Evolutionary conservation across 2,329 filamentous ascomycete species (phyloP), one percentile per base, ranked within the genome.

Genomic region (Fusarium redolens): DNA sequence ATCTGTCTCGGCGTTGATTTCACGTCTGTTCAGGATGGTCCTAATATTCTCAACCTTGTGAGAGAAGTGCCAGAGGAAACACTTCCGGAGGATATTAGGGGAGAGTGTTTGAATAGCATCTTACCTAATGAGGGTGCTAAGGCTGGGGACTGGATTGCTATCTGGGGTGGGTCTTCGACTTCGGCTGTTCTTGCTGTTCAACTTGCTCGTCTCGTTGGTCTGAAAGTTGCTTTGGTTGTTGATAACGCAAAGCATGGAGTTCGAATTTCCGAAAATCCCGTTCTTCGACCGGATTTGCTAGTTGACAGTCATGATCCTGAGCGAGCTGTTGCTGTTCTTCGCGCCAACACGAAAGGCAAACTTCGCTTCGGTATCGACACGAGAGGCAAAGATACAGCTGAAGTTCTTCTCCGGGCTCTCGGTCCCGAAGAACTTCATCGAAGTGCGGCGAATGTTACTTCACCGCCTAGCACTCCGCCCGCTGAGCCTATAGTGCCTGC

Each of bases 111-210:
- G n/a, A 78, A 85, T 1, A 85, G 86, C 1, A 88, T 92, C 10
- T 71, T 78, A 0, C 76, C 82, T 2, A 75, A 79, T 0, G 90
- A 93, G 69, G 83, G 90, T 13, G 87, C 90, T 2, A 83, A 83
- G 45, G 74, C 81, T 0, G 92, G 91, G 0, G 92, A 95, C 67
- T 94, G 91, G 88, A 81, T 95, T 43, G 90, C 89, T 3, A 89
- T 95, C 51, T 95, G 92, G 92, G 92, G 92, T 63, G 92, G 89
- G 4, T 93, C 91, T 3, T 92, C 91, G 1, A 93, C 91, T 0
- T 93, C 91, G 2, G 92, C 92, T 0, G 88, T 90, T 70, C 84
- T 93, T 11, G 85, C 88, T 1, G 85, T 92, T 7, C 92, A 95
- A 75, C 85, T 95, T 3, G 92, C 92, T 1, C 89, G 90, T 44